Base-by-base conservation (phyloP, 805 yeast species). In the Saccharomycopsis fibuligera region DNA sequence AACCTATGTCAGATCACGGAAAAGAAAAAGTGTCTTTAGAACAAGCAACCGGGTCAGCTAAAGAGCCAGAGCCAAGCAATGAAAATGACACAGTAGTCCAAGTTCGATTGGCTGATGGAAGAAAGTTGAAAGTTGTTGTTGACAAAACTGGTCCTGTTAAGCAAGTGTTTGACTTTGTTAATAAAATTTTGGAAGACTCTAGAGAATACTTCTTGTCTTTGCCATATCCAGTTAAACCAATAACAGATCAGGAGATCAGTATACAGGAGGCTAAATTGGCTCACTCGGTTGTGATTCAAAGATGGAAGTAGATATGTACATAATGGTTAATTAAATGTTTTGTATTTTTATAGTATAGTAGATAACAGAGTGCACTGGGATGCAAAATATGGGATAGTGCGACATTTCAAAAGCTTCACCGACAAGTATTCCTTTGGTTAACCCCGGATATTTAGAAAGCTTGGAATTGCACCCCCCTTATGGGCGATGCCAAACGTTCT, bases 251-350 rank as follows among this genome's bases (percentile, higher is more conserved):
- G 39, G 68, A 67, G 9, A 61, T 72, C 35, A 75, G 84, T 1
- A 78, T 91, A 43, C 76, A 74, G 49, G 88, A 81, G 25, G 93
- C 95, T 3, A 87, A 87, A 30, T 70, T 88, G 54, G 74, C 76
- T 44, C 86, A 86, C 57, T 78, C 97, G 2, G 96, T 87, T n/a
- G 81, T 90, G 27, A 87, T 90, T 16, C 97, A 88, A 65, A 81
- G 93, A 68, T 86, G 95, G 93, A 71, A 21, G 17, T n/a, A n/a
- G n/a, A n/a, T n/a, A n/a, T n/a, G n/a, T n/a, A n/a, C n/a, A n/a
- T n/a, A n/a, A n/a, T n/a, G n/a, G n/a, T n/a, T n/a, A n/a, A n/a
- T n/a, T n/a, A n/a, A n/a, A n/a, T n/a, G n/a, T n/a, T n/a, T n/a
- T n/a, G n/a, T n/a, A n/a, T n/a, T n/a, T n/a, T n/a, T n/a, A n/a